Conservation (phyloP, 1,139 yeast species). For the Suhomyces bolitotheri region DNA sequence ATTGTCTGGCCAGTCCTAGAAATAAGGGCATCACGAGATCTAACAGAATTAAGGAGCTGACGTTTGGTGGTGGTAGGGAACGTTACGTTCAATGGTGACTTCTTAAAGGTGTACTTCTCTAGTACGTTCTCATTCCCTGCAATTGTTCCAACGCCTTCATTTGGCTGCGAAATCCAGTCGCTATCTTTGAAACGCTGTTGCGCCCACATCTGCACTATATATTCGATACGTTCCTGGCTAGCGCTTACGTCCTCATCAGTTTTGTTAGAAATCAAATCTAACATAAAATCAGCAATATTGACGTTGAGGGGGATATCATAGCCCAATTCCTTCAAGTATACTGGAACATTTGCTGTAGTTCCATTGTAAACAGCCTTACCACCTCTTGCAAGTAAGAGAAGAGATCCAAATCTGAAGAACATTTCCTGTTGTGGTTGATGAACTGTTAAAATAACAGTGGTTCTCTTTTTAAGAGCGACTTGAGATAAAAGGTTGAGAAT, state of each 20-base stretch:
- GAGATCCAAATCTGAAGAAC: conserved; percentile 22
- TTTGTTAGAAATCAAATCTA: conserved; percentile 21
- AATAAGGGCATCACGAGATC: conserved; percentile 22
- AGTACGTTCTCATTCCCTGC: conserved; percentile 9
- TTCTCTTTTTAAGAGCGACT: conserved; percentile 19
- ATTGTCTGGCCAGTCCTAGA: conserved; percentile 24
- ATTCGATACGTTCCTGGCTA: conserved; percentile 16
- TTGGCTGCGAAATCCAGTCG: neutral
- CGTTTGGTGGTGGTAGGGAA: conserved; percentile 19
- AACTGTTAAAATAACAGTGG: conserved; percentile 26
- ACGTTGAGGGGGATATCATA: conserved; percentile 15
- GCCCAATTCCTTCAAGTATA: conserved; percentile 18
- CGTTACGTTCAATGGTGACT: conserved; percentile 23
- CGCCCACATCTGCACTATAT: conserved; percentile 18
- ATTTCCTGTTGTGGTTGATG: conserved; percentile 29
- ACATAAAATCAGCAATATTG: conserved; percentile 22
- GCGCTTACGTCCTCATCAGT: conserved; percentile 15
- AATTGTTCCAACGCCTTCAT: neutral
- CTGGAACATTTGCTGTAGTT: conserved; percentile 11
- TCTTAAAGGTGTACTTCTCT: conserved; percentile 20
- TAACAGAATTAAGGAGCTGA: conserved; percentile 20
- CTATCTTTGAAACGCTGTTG: neutral
- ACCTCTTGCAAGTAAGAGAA: conserved; percentile 26
- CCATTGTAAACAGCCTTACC: conserved; percentile 26
- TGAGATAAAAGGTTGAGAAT: conserved; percentile 20